Percentiles rank a stretch among this genome's conserved stretches.
Evolutionary conservation across 1,284 basidiomycete genomes (phyloP).

Genomic region (Caloboletus inedulis): DNA sequence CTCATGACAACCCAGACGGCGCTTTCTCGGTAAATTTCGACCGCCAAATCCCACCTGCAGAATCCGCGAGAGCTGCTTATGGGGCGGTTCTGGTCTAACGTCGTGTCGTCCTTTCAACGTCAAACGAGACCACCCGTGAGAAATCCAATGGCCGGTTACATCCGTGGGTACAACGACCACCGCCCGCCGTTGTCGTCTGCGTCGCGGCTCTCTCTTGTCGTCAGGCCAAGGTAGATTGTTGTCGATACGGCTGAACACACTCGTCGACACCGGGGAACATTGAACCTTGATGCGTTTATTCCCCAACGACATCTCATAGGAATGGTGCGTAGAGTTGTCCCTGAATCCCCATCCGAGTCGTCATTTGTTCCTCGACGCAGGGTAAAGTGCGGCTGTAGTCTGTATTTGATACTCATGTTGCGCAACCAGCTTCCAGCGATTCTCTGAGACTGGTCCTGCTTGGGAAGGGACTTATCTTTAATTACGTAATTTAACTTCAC

Average conservation of each 20-base stretch:
- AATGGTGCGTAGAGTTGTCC: background rate
- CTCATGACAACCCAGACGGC: slow-evolving; percentile 32
- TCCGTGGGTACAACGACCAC: slow-evolving; percentile 10
- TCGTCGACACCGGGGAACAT: background rate
- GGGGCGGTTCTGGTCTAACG: slow-evolving; percentile 19
- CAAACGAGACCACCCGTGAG: slow-evolving; percentile 24
- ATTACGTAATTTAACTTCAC: slow-evolving; percentile 27
- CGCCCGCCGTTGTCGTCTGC: background rate
- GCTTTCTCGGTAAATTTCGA: slow-evolving; percentile 24
- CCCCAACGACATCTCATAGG: background rate
- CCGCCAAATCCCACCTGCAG: slow-evolving; percentile 24
- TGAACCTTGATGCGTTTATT: background rate
- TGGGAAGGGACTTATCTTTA: slow-evolving; percentile 2
- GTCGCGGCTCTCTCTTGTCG: no score
- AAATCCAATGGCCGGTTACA: slow-evolving; percentile 17
- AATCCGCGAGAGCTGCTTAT: slow-evolving; percentile 21
- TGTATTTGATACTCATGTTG: background rate
- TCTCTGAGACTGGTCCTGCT: background rate
- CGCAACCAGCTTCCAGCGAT: background rate
- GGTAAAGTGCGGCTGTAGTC: background rate
- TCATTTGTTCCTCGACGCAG: background rate
- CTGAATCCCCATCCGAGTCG: background rate
- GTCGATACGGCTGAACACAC: background rate
- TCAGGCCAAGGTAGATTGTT: background rate
- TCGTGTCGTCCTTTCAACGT: slow-evolving; percentile 31